phyloP scores from a whole-genome alignment of 75 land plant species.

The Cunninghamia lanceolata region DNA sequence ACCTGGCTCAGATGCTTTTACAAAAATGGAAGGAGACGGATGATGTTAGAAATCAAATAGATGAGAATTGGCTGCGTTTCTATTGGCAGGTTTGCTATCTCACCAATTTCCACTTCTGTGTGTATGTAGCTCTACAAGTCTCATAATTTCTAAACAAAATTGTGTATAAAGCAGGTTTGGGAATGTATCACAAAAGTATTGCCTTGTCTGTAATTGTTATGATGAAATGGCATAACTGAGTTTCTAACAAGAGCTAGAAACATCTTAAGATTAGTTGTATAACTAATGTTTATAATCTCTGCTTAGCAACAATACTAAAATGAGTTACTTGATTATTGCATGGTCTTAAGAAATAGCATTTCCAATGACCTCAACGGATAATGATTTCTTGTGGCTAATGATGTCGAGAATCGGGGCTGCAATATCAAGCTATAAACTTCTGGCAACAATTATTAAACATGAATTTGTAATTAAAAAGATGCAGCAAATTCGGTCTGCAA shows the following conservation, averaged over 20 bases:
- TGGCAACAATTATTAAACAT: not conserved
- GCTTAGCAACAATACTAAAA: not conserved
- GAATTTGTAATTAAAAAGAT: not conserved
- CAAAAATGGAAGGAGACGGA: slow-evolving; percentile 78
- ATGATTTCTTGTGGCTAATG: not conserved
- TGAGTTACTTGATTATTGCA: not conserved
- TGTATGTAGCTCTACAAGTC: not conserved
- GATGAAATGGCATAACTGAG: not conserved
- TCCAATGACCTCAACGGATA: not conserved
- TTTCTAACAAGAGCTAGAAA: not conserved
- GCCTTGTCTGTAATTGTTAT: not conserved
- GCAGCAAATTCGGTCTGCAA: not conserved
- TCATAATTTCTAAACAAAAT: not conserved
- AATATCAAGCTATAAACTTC: not conserved
- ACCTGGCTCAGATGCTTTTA: slow-evolving; percentile 86
- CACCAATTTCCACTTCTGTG: not conserved
- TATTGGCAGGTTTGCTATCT: slow-evolving; percentile 81
- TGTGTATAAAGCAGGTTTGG: not conserved
- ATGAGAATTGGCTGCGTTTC: slow-evolving; percentile 95
- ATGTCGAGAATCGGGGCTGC: not conserved
- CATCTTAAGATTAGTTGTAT: not conserved
- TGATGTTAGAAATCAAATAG: slow-evolving; percentile 37
- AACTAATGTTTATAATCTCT: not conserved
- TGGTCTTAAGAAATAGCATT: not conserved
- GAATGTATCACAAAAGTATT: not conserved